phyloP scores from a whole-genome alignment of 768 basidiomycete genomes.

The Lactarius evosmus region DNA sequence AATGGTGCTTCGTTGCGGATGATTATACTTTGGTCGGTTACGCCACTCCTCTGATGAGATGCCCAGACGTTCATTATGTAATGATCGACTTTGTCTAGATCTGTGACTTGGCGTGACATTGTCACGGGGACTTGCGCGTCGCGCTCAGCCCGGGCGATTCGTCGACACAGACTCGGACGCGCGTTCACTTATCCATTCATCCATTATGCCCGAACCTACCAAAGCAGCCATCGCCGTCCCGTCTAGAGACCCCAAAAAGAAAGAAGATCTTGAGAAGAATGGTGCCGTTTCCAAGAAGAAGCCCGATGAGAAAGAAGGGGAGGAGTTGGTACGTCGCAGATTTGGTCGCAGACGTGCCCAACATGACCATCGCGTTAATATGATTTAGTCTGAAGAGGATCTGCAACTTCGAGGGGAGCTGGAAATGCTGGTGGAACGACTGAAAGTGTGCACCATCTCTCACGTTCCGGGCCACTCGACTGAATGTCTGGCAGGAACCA shows the following conservation, averaged over 20 bases:
- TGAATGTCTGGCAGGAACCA: constrained; percentile 60
- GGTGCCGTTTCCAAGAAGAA: constrained; percentile 38
- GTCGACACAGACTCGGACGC: background rate
- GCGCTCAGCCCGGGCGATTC: background rate
- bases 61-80: background rate
- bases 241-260: constrained; percentile 75
- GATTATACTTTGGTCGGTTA: background rate
- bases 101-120: constrained; percentile 6
- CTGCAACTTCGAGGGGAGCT: constrained; percentile 88
- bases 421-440: constrained; percentile 93
- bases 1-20: background rate
- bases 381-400: constrained; percentile 86
- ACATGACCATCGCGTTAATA: background rate
- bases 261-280: constrained; percentile 51
- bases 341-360: constrained; percentile 34
- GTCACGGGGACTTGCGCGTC: constrained; percentile 27
- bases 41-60: constrained; percentile 8
- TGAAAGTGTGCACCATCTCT: constrained; percentile 60
- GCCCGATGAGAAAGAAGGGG: constrained; percentile 50
- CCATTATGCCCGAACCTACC: constrained; percentile 54
- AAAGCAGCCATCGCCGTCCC: constrained; percentile 60
- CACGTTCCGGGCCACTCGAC: constrained; percentile 1
- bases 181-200: constrained; percentile 12
- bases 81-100: background rate
- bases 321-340: constrained; percentile 66